Base-by-base conservation (phyloP, 306 rosid species). In the Aeschynomene evenia region DNA sequence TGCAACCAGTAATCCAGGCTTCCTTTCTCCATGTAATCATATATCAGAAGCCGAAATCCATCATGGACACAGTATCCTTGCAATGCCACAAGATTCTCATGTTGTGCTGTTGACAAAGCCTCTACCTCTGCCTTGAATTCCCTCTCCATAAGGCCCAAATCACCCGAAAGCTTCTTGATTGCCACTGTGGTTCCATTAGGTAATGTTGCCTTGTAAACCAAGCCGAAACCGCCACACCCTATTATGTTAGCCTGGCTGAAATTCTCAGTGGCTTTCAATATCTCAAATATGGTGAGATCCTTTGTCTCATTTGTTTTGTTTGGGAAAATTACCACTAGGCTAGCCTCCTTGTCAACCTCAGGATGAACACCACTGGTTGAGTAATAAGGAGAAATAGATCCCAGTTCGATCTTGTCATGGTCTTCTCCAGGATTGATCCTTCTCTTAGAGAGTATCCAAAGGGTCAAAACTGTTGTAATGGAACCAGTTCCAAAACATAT, bases 161-260 rank as follows among this genome's bases (percentile, higher is more conserved):
- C 97, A 61, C 98, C 98, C 53, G 98, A 93, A 74, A 90, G 96
- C 63, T 88, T 93, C 84, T 93, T 93, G 74, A 93, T 84, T 68
- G 98, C 98, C 50, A 93, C 71, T 22, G 65, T 83, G 24, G 83
- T 85, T 68, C 96, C 98, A 66, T 88, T 73, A 21, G 86, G 80
- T 61, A 92, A 76, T 14, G 81, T 86, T 75, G 98, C 98, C 71
- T 85, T 92, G 73, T 90, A 92, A 73, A 92, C 98, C 86, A 92
- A 83, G 68, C 98, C 98, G 73, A 90, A 92, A 51, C 98, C 98
- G 7, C 98, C 98, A 40, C 98, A 92, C 34, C 96, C 98, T 26
- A 92, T 68, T 45, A 92, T 92, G 84, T 92, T 90, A 31, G 96
- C 93, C 57, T 92, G 96, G 59, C 88, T 85, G 85, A 92, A 92